Evolutionary conservation across 768 basidiomycete species (phyloP), one percentile per base, ranked within the genome.

Genomic region (Boletus fagicola): DNA sequence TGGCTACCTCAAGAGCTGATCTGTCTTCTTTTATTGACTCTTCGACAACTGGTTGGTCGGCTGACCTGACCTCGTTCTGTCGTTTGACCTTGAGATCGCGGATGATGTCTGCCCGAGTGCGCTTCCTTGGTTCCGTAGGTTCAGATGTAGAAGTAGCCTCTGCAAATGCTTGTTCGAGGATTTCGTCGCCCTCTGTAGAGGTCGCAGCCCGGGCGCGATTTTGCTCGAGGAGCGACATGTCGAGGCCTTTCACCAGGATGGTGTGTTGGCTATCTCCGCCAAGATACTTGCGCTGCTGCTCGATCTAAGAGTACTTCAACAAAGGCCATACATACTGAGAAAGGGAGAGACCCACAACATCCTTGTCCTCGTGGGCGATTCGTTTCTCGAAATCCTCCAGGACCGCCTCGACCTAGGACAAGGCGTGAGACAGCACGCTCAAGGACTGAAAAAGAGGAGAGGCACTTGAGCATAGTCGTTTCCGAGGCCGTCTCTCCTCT

Each of bases 201-300:
- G 76, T 71, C 3, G 78, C 74, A 2, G 76, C 77, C 39, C 86
- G 84, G 4, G 88, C 87, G 72, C 86, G 93, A 61, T 89, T 86
- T 63, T 92, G 90, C 65, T 92, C 89, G 16, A 97, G 78, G 8
- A 97, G 81, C 0, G 92, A 88, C 62, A 88, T 80, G 68, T 98
- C 95, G 46, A 98, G 84, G 28, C 92, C 92, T 67, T 94, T 96
- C 42, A 94, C 91, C 12, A 94, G 83, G 55, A 94, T 82, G 12
- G 91, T 86, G 68, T 95, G 93, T 56, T 89, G 81, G 42, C 85
- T 83, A 69, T 96, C 92, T 38, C 92, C 91, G 18, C 92, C 92
- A 6, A 94, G 82, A 68, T 90, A 91, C 55, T 77, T 79, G 36
- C 93, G 79, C 66, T 92, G 82, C 53, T 84, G 80, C 53, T 91